Evolutionary conservation across 768 basidiomycete species (phyloP).

Genomic region (Plicaturopsis crispa): DNA sequence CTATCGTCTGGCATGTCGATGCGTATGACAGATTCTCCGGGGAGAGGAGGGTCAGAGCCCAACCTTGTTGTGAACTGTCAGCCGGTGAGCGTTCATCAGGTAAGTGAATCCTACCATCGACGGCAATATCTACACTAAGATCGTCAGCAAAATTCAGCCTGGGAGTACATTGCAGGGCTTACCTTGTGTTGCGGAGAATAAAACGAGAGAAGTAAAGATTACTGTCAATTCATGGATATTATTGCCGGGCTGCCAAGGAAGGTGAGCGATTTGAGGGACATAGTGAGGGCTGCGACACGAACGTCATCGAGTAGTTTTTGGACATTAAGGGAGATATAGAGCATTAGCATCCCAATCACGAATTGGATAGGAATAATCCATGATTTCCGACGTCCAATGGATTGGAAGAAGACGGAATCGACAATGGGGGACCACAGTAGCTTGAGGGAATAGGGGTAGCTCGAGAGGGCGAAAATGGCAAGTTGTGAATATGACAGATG

Average conservation of each 20-base stretch:
- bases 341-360: conserved; percentile 78
- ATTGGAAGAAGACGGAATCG: conserved; percentile 78
- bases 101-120: conserved; percentile 65
- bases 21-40: conserved; percentile 94
- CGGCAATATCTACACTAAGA: conserved; percentile 92
- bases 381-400: conserved; percentile 89
- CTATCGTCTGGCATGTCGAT: conserved; percentile 96
- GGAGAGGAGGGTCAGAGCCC: conserved; percentile 81
- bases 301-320: conserved; percentile 77
- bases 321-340: conserved; percentile 68
- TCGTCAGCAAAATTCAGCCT: too few species aligned
- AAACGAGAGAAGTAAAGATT: conserved; percentile 83
- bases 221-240: conserved; percentile 72
- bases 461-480: conserved; percentile 86
- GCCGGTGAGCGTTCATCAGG: conserved; percentile 6
- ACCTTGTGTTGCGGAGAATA: conserved; percentile 98
- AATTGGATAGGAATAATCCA: conserved; percentile 99
- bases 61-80: conserved; percentile 34
- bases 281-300: conserved; percentile 11
- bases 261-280: too few species aligned
- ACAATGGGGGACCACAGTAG: conserved; percentile 96
- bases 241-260: conserved; percentile 58
- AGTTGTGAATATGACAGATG: conserved; percentile 96
- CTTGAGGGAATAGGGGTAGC: conserved; percentile 95
- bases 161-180: conserved; percentile 11